phyloP scores from a whole-genome alignment of 768 basidiomycete genomes.

The Pholiota microspora region DNA sequence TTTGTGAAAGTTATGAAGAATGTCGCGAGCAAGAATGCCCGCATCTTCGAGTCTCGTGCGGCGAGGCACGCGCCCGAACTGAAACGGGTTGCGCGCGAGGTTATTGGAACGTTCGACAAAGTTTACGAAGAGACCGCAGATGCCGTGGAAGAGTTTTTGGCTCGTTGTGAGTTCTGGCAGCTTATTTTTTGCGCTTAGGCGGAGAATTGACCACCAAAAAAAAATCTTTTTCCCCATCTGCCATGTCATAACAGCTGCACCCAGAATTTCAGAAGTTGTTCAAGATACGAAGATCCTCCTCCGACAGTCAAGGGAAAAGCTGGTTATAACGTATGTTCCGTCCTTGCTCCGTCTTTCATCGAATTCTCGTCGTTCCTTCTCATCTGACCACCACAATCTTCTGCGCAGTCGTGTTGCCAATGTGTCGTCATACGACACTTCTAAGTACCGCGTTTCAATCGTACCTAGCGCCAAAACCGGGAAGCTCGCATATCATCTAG shows the following conservation, averaged over 20 bases:
- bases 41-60: constrained; percentile 70
- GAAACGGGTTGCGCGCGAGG: constrained; percentile 76
- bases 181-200: too few relatives aligned
- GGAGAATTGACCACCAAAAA: too few relatives aligned
- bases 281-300: constrained; percentile 91
- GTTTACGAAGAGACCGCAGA: constrained; percentile 94
- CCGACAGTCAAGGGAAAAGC: constrained; percentile 85
- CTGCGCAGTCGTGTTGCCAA: constrained; percentile 67
- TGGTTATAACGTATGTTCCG: constrained; percentile 83
- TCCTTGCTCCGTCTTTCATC: not conserved
- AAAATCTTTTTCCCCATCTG: too few relatives aligned
- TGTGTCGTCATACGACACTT: constrained; percentile 75
- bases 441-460: constrained; percentile 73
- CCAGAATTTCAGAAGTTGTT: constrained; percentile 84
- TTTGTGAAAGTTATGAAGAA: constrained; percentile 98
- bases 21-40: constrained; percentile 82
- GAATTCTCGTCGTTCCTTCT: not conserved
- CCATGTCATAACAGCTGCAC: constrained; percentile 58
- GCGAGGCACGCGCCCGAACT: constrained; percentile 84
- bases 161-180: constrained; percentile 64
- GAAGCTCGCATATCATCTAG: constrained; percentile 74
- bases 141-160: constrained; percentile 90
- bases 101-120: constrained; percentile 93
- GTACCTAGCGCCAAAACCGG: constrained; percentile 49
- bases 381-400: not conserved